phyloP scores from a whole-genome alignment of 768 basidiomycete species.

The Lyophyllum semitale region DNA sequence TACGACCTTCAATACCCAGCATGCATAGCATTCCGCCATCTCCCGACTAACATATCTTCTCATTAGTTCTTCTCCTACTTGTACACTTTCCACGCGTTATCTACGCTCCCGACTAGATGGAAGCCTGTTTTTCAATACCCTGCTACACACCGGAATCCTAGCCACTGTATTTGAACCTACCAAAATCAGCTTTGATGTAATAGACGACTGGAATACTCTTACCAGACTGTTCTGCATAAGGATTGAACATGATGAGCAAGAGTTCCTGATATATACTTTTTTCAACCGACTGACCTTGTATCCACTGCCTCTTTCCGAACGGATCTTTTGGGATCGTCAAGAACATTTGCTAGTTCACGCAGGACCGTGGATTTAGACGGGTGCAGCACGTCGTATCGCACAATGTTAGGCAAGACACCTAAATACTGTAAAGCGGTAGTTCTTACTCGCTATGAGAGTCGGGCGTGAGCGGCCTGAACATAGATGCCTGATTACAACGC shows the following conservation, averaged over 20 bases:
- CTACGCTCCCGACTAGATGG: conserved; percentile 28
- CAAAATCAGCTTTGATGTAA: conserved; percentile 20
- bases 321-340: conserved; percentile 87
- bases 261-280: not conserved
- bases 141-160: conserved; percentile 25
- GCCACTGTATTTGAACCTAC: conserved; percentile 63
- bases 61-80: conserved; percentile 30
- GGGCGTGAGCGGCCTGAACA: not conserved
- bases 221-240: conserved; percentile 49
- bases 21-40: conserved; percentile 17
- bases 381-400: conserved; percentile 85
- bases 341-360: conserved; percentile 66
- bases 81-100: conserved; percentile 24
- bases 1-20: conserved; percentile 2
- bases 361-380: conserved; percentile 75
- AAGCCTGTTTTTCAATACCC: conserved; percentile 19
- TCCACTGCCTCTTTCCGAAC: conserved; percentile 92
- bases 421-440: conserved; percentile 76
- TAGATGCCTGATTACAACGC: conserved; percentile 17
- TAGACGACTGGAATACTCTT: conserved; percentile 15
- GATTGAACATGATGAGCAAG: not conserved
- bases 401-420: conserved; percentile 66
- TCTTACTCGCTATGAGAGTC: conserved; percentile 63
- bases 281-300: conserved; percentile 44
- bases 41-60: conserved; percentile 30